These are phyloP conservation scores for Phytophthora colocasiae DNA, from an alignment of 352 stramenopile genomes.

Conservation along the genomic window DNA sequence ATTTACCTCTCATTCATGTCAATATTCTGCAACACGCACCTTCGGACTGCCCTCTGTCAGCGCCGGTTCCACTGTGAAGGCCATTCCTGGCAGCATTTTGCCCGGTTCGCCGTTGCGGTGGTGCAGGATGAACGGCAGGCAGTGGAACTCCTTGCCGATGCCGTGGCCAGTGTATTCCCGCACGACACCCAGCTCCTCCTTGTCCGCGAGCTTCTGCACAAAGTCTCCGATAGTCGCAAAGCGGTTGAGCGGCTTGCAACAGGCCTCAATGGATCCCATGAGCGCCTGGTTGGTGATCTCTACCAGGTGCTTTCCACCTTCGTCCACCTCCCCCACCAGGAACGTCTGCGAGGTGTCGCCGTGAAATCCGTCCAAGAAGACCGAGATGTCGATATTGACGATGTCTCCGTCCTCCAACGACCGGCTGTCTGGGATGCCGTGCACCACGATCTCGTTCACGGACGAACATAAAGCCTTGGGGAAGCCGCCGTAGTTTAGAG, in stretches of 20 bases:
- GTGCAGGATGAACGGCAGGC: conserved; percentile 95
- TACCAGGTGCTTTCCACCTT: conserved; percentile 87
- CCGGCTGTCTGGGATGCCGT: conserved; percentile 96
- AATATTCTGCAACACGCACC: conserved; percentile 34
- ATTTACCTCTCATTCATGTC: not conserved
- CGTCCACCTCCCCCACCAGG: conserved; percentile 93
- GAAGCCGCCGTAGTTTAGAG: conserved; percentile 95
- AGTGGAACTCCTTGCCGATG: conserved; percentile 96
- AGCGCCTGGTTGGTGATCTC: conserved; percentile 88
- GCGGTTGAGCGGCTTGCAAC: conserved; percentile 92
- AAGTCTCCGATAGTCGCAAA: conserved; percentile 95
- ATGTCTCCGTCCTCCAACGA: conserved; percentile 94
- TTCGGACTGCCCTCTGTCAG: conserved; percentile 93
- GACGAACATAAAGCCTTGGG: conserved; percentile 96
- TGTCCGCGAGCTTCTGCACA: conserved; percentile 91
- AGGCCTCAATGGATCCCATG: conserved; percentile 84
- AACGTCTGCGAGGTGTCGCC: conserved; percentile 98
- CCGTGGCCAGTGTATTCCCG: conserved; percentile 97
- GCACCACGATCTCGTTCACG: conserved; percentile 98
- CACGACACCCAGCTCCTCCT: conserved; percentile 83
- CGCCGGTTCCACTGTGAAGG: conserved; percentile 99
- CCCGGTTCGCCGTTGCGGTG: conserved; percentile 85
- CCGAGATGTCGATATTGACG: conserved; percentile 97
- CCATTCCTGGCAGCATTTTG: conserved; percentile 93
- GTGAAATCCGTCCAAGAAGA: conserved; percentile 95